Evolutionary conservation across 371 early-diverging fungal species (phyloP).

Genomic region (Mucor piriformis): DNA sequence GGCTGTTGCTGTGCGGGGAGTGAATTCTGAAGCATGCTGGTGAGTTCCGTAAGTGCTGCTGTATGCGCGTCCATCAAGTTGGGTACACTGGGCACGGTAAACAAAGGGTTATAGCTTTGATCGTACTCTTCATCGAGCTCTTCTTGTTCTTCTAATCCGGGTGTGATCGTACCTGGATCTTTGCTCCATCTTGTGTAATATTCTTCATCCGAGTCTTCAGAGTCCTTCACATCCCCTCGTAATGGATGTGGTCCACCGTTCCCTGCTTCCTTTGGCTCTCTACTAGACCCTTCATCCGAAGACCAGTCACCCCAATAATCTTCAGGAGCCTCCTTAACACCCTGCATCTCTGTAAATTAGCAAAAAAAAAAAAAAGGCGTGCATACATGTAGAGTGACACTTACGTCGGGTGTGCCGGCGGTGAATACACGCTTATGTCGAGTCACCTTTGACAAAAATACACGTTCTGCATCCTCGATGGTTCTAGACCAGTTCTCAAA

Average conservation of each 20-base stretch:
- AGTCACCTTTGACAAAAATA: slow-evolving; percentile 39
- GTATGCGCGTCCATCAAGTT: slow-evolving; percentile 51
- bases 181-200: slow-evolving; percentile 50
- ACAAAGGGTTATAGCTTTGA: slow-evolving; percentile 50
- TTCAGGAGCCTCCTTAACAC: slow-evolving; percentile 33
- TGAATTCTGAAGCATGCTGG: slow-evolving; percentile 41
- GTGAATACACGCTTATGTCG: slow-evolving; percentile 13
- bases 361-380: too few relatives aligned
- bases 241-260: neutral
- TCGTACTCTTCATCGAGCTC: slow-evolving; percentile 48
- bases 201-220: slow-evolving; percentile 42
- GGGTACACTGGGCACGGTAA: slow-evolving; percentile 56
- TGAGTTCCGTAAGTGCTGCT: slow-evolving; percentile 44
- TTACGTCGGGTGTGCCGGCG: slow-evolving; percentile 27
- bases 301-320: slow-evolving; percentile 59
- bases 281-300: slow-evolving; percentile 34
- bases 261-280: slow-evolving; percentile 4
- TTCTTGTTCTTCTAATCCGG: slow-evolving; percentile 24
- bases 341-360: neutral
- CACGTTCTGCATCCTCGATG: slow-evolving; percentile 66
- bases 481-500: slow-evolving; percentile 62
- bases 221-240: slow-evolving; percentile 9
- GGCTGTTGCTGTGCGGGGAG: slow-evolving; percentile 24
- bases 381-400: neutral
- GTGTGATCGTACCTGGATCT: slow-evolving; percentile 48